Conservation (phyloP, 805 yeast genomes). For the Starmerella ratchasimensis region DNA sequence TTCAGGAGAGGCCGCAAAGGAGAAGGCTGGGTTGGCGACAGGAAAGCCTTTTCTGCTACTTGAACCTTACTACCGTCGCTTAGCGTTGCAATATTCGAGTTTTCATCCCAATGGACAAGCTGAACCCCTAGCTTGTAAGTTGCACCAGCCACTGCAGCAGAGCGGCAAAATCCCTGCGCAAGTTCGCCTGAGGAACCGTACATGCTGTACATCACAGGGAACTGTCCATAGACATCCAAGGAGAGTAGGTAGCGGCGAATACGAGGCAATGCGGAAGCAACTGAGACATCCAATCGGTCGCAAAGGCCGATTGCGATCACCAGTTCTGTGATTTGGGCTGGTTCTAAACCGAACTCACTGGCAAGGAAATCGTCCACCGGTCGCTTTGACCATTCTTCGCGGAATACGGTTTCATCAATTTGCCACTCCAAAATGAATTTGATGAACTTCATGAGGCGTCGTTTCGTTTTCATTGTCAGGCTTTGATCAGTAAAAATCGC, state of each 20-base stretch:
- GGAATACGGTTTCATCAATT: slow-evolving; percentile 41
- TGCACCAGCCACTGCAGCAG: slow-evolving; percentile 97
- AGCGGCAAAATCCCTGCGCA: slow-evolving; percentile 91
- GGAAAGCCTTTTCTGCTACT: slow-evolving; percentile 65
- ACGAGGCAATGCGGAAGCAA: slow-evolving; percentile 64
- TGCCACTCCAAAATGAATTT: slow-evolving; percentile 73
- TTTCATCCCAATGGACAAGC: slow-evolving; percentile 51
- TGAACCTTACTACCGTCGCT: slow-evolving; percentile 58
- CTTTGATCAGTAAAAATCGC: slow-evolving; percentile 86
- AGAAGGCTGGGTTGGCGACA: slow-evolving; percentile 39
- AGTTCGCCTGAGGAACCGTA: slow-evolving; percentile 94
- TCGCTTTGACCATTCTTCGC: slow-evolving; percentile 35
- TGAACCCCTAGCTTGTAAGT: slow-evolving; percentile 72
- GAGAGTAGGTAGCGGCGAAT: slow-evolving; percentile 74
- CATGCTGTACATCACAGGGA: slow-evolving; percentile 83
- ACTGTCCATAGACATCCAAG: slow-evolving; percentile 83
- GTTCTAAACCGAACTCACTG: slow-evolving; percentile 54
- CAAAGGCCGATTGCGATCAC: slow-evolving; percentile 78
- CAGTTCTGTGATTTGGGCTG: slow-evolving; percentile 67
- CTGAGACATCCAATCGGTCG: slow-evolving; percentile 42
- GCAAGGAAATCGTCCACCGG: slow-evolving; percentile 48
- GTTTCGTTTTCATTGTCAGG: slow-evolving; percentile 57
- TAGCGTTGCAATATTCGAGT: slow-evolving; percentile 43
- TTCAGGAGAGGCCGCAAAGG: slow-evolving; percentile 15
- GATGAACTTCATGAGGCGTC: slow-evolving; percentile 79